A percentile compares a stretch with the other conserved stretches of the same genome.
These are phyloP conservation scores for Pseudogymnoascus sp. DNA, from an alignment of 2,329 filamentous ascomycete species.

Conservation along the genomic window DNA sequence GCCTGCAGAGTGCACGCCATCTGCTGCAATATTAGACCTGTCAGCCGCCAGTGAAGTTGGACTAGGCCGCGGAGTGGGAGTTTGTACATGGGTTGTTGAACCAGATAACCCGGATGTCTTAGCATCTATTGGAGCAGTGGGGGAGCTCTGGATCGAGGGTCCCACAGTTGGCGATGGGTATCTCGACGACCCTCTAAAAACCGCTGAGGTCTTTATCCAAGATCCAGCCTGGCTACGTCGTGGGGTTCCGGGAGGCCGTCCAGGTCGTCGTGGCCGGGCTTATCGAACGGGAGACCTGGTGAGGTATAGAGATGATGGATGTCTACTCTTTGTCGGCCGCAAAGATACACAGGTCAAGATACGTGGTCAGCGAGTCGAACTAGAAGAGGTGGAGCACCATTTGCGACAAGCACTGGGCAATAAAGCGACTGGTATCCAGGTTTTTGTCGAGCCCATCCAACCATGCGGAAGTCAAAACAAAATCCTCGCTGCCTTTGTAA, in stretches of 20 bases:
- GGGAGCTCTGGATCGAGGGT: constrained; percentile 33
- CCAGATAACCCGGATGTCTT: constrained; percentile 30
- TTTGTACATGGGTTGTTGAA: constrained; percentile 32
- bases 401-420: background rate
- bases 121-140: constrained; percentile 27
- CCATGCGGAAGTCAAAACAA: background rate
- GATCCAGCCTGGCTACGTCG: constrained; percentile 24
- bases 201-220: constrained; percentile 29
- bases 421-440: background rate
- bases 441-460: background rate
- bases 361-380: constrained; percentile 55
- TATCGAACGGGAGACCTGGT: constrained; percentile 29
- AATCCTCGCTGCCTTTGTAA: background rate
- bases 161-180: constrained; percentile 33
- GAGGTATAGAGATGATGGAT: constrained; percentile 46
- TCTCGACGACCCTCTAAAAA: constrained; percentile 31
- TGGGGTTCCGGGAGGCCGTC: background rate
- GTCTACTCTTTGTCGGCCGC: constrained; percentile 53
- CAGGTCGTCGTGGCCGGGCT: constrained; percentile 11
- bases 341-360: constrained; percentile 59
- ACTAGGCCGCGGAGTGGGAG: background rate
- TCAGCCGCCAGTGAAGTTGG: background rate
- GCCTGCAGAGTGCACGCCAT: constrained; percentile 15
- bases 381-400: constrained; percentile 44
- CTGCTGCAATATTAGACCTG: background rate